A percentile compares a stretch with the other conserved stretches of the same genome.
These are phyloP conservation scores for Trichophyton simii DNA, from an alignment of 2,329 filamentous ascomycete genomes.

Conservation along the genomic window DNA sequence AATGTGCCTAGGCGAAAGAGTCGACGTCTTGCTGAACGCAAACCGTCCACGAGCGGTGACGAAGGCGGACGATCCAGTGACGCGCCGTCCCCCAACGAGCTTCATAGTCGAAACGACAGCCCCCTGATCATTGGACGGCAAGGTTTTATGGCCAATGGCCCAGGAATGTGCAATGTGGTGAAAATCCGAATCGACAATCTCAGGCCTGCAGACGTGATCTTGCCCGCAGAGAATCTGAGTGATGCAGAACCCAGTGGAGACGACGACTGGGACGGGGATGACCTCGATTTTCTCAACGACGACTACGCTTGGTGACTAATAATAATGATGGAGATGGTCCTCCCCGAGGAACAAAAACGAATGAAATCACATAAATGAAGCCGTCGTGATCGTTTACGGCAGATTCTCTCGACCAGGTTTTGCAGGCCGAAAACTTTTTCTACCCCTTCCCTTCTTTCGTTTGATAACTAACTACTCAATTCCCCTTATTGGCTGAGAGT, in stretches of 20 bases:
- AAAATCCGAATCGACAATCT: slow-evolving; percentile 50
- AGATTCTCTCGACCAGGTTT: not conserved
- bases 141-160: slow-evolving; percentile 25
- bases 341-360: not conserved
- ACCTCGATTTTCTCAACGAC: slow-evolving; percentile 23
- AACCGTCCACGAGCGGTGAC: not conserved
- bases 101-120: not conserved
- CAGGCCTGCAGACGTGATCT: slow-evolving; percentile 46
- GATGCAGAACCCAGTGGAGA: slow-evolving; percentile 49
- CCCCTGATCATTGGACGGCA: not conserved
- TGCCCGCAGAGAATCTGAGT: slow-evolving; percentile 47
- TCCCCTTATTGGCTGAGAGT: not conserved
- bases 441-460: not conserved
- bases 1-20: slow-evolving; percentile 3
- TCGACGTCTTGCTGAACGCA: slow-evolving; percentile 1
- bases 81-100: not conserved
- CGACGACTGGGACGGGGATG: slow-evolving; percentile 48
- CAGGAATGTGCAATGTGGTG: slow-evolving; percentile 45
- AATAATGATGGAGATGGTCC: not conserved
- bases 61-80: not conserved
- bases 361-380: slow-evolving; percentile 1
- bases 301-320: slow-evolving; percentile 20
- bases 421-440: not conserved
- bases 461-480: slow-evolving; percentile 16
- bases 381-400: not conserved